These are phyloP conservation scores for Coriolopsis trogii DNA, from an alignment of 1,284 basidiomycete genomes.

Conservation along the genomic window DNA sequence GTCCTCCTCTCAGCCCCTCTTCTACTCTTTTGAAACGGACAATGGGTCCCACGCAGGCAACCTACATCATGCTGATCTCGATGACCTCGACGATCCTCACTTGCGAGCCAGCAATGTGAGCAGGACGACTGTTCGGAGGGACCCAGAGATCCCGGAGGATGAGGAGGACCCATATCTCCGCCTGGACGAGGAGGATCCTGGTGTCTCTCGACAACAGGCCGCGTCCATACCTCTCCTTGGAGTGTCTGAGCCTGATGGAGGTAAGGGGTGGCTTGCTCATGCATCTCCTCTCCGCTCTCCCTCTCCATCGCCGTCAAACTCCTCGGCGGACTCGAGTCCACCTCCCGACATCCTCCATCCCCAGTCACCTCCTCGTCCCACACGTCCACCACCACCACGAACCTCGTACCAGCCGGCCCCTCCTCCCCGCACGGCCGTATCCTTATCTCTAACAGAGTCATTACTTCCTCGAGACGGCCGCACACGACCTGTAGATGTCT, in stretches of 20 bases:
- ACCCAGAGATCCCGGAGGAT: slow-evolving; percentile 41
- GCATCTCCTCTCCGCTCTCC: slow-evolving; percentile 54
- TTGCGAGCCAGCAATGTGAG: slow-evolving; percentile 48
- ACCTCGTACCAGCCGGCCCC: slow-evolving; percentile 35
- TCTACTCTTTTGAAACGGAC: slow-evolving; percentile 81
- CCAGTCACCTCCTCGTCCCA: slow-evolving; percentile 30
- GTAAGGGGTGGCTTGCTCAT: slow-evolving; percentile 73
- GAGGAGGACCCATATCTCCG: slow-evolving; percentile 78
- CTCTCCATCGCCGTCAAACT: slow-evolving; percentile 47
- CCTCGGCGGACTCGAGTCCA: slow-evolving; percentile 48
- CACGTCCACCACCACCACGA: slow-evolving; percentile 25
- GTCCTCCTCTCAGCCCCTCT: slow-evolving; percentile 73
- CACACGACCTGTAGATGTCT: slow-evolving; percentile 63
- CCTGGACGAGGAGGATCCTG: slow-evolving; percentile 56
- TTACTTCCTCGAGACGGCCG: slow-evolving; percentile 70
- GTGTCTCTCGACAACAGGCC: slow-evolving; percentile 43
- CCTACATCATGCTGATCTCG: slow-evolving; percentile 53
- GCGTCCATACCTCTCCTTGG: slow-evolving; percentile 57
- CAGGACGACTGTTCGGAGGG: slow-evolving; percentile 32
- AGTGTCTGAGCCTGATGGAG: slow-evolving; percentile 40
- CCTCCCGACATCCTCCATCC: slow-evolving; percentile 41
- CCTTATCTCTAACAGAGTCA: slow-evolving; percentile 72
- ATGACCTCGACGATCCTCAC: slow-evolving; percentile 76
- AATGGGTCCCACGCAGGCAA: slow-evolving; percentile 60
- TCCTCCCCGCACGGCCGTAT: slow-evolving; percentile 42